Evolutionary conservation across 768 basidiomycete genomes (phyloP), one percentile per base, ranked within the genome.

Genomic region (Boletus sp.): DNA sequence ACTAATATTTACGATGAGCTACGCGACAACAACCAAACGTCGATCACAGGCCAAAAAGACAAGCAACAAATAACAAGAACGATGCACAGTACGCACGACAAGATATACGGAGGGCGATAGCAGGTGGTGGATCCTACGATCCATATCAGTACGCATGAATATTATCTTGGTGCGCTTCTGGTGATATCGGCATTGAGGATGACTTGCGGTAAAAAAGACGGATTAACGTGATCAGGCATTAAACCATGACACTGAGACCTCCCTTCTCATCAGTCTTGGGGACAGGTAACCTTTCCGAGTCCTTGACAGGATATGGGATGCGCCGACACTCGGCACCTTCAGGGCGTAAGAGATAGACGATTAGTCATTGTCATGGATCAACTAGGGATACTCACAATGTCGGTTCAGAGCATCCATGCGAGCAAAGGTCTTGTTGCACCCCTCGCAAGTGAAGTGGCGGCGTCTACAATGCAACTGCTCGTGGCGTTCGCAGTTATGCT

Each of bases 401-500:
- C 95, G 74, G 65, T 95, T 95, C 50, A 98, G 78, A 39, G 95
- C 95, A 70, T 97, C 93, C 82, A 96, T 87, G 57, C 95, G 72
- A 32, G 93, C 93, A 75, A 98, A 98, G 60, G 86, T 90, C 77
- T 94, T 90, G 61, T 83, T 80, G 68, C 95, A 98, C 41, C 92
- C 93, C 14, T 94, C 90, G 64, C 95, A 98, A 17, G 83, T 88
- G 68, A 93, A 95, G 55, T 92, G 93, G n/a, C 93, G 77, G 63
- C 91, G 87, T 62, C 94, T 95, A 53, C 90, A 85, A 69, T 98
- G 95, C 37, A 98, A 77, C 59, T 93, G 88, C 71, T 97, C 94
- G 63, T 98, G 95, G 5, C 94, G 83, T 68, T 95, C 97, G 73
- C 93, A 97, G 69, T 98, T 95, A 65, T 97, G 93, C 69, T 95